Base-by-base conservation (phyloP, 1,139 yeast species). In the Lodderomyces parapsilosis region DNA sequence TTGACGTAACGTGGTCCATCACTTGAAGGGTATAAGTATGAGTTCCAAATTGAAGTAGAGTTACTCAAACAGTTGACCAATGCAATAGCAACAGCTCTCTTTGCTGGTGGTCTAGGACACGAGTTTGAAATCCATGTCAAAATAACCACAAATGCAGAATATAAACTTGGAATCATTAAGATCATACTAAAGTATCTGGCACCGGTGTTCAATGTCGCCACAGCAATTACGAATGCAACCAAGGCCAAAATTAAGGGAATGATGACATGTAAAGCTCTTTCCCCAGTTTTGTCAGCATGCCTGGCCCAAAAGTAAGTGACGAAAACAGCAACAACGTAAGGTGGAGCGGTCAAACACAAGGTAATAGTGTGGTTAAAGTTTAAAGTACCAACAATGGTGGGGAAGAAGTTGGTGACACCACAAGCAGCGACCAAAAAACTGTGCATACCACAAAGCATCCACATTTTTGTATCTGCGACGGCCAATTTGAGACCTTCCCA, bases 131-230 rank as follows among this genome's bases (percentile, higher is more conserved):
- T 70, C 82, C 84, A 80, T 1, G 84, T 69, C 42, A 78, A 65
- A 41, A 76, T 74, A 4, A 75, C 71, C 14, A 80, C 77, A 56
- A 77, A 80, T 0, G 83, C 71, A 55, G 81, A 76, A 55, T 79
- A 79, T 43, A 79, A 59, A 1, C 79, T 71, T 31, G 82, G 82
- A 45, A 80, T 75, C 81, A 80, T 77, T 44, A 80, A 63, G 58
- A 81, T 76, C 83, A 80, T 80, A 36, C 83, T 76, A 48, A 78
- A 77, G 51, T 80, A 80, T 47, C 85, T 65, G 2, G 83, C 83
- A 5, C 79, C 84, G 2, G 78, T 74, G 52, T 78, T 76, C 44
- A 75, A 60, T 1, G 83, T 76, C 1, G 83, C 62, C 10, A 76
- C 80, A 0, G 81, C 70, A 34, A 80, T 78, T 43, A 80, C 72